Evolutionary conservation across 225 moss, liverwort and hornwort genomes (phyloP), one percentile per base, ranked within the genome.

Genomic region (Bryoerythrophyllum caledonicum): DNA sequence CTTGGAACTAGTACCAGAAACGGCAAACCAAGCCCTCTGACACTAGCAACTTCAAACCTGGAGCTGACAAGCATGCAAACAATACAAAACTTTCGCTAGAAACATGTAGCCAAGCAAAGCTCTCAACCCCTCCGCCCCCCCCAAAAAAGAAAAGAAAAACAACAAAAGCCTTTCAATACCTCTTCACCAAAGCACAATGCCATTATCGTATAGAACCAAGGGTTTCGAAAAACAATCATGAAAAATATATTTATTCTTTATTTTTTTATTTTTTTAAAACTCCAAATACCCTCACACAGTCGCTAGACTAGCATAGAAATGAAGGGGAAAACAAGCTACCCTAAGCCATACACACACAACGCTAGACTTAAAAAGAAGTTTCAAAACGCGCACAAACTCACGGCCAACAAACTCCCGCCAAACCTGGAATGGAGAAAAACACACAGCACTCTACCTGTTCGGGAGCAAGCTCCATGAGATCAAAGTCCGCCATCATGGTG

Each of bases 401-500:
- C 48, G 16, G n/a, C n/a, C n/a, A 44, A 49, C 44, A 44, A 14
- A 44, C 44, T 44, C 44, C 14, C 44, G 14, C 44, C 44, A 44
- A 44, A 44, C 44, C 44, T 44, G 44, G 44, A 43, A 44, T n/a
- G 21, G 16, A 54, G 3, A 25, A 40, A 49, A 1, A 71, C 49
- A 62, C 51, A 53, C 61, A 61, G 38, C 2, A 49, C 70, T 17
- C 62, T 74, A 88, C 87, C 87, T 88, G 82, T 37, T 88, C 87
- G 4, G 87, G 82, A 68, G 87, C 87, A 72, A 88, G 84, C 82
- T 88, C 82, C 87, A 88, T 88, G 58, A 88, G 84, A 82, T 88
- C 84, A 71, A 88, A 88, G 77, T 85, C 87, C 75, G 82, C 84
- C 87, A 88, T 88, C 84, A 82, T 84, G 65, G 74, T 17, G 72